Evolutionary conservation across 768 basidiomycete genomes (phyloP).

Genomic region (Tricholoma sp.): DNA sequence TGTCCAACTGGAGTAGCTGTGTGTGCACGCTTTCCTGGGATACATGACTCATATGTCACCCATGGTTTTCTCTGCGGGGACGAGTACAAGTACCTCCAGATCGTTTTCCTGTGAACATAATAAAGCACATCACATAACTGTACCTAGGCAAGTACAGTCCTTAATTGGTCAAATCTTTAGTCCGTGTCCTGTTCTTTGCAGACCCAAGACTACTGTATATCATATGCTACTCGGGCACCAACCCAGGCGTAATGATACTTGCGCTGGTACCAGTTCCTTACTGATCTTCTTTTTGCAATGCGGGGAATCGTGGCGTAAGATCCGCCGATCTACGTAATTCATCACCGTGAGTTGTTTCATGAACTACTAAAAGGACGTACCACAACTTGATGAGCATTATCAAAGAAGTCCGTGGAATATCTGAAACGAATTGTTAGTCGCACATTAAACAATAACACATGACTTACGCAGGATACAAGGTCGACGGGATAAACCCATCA

Average conservation of each 20-base stretch:
- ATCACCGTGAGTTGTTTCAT: conserved; percentile 5
- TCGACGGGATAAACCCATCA: conserved; percentile 73
- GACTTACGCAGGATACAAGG: conserved; percentile 79
- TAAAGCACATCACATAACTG: too few relatives aligned
- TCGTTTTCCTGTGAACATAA: too few relatives aligned
- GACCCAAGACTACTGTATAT: conserved; percentile 25
- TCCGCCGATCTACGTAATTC: conserved; percentile 67
- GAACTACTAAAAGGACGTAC: conserved; percentile 41
- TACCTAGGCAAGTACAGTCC: too few relatives aligned
- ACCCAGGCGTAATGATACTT: conserved; percentile 90
- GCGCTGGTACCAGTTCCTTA: conserved; percentile 90
- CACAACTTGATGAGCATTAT: conserved; percentile 80
- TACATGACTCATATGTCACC: too few relatives aligned
- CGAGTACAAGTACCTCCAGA: too few relatives aligned
- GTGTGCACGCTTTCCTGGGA: too few relatives aligned
- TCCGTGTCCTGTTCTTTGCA: background rate
- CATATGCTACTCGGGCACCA: conserved; percentile 60
- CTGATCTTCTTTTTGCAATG: conserved; percentile 65
- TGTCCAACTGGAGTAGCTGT: too few relatives aligned
- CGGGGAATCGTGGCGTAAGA: conserved; percentile 85
- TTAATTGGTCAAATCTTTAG: background rate
- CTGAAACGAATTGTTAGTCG: conserved; percentile 26
- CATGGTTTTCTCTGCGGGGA: too few relatives aligned
- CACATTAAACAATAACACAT: background rate
- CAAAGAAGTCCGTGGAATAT: conserved; percentile 89